Conservation (phyloP, 331 rosid genomes). For the Phaseolus coccineus region DNA sequence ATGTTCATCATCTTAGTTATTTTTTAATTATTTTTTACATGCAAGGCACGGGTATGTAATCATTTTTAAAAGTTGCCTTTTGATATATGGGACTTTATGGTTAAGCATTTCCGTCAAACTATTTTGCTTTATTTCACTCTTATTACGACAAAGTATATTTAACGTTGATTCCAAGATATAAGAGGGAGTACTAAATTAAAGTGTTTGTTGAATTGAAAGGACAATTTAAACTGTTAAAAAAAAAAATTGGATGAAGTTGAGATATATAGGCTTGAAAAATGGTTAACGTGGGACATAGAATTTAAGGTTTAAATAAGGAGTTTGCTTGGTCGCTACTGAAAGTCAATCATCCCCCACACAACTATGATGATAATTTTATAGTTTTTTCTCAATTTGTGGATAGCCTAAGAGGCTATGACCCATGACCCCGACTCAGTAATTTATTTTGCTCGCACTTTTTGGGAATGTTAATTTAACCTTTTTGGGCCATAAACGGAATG, state of each 20-base stretch:
- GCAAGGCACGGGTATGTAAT: too few species aligned
- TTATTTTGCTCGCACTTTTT: conserved; percentile 9
- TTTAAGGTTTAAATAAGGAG: conserved; percentile 23
- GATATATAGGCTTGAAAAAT: not conserved
- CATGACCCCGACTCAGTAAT: conserved; percentile 36
- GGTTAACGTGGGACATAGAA: not conserved
- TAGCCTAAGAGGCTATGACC: not conserved
- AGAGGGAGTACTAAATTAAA: conserved; percentile 3
- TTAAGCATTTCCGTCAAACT: not conserved
- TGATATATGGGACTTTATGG: not conserved
- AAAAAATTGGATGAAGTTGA: not conserved
- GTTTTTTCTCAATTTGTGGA: not conserved
- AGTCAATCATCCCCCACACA: conserved; percentile 25
- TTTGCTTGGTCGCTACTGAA: conserved; percentile 31
- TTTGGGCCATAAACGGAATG: conserved; percentile 20
- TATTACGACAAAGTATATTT: not conserved
- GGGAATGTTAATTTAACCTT: conserved; percentile 14
- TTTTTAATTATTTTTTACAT: too few species aligned
- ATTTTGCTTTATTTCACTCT: not conserved
- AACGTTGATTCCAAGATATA: not conserved
- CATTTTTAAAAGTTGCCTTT: not conserved
- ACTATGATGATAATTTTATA: conserved; percentile 20
- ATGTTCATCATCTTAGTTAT: too few species aligned
- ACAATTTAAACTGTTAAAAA: conserved; percentile 1
- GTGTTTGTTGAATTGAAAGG: conserved; percentile 30